phyloP scores from a whole-genome alignment of 306 rosid genomes.

The Erythrophleum fordii region DNA sequence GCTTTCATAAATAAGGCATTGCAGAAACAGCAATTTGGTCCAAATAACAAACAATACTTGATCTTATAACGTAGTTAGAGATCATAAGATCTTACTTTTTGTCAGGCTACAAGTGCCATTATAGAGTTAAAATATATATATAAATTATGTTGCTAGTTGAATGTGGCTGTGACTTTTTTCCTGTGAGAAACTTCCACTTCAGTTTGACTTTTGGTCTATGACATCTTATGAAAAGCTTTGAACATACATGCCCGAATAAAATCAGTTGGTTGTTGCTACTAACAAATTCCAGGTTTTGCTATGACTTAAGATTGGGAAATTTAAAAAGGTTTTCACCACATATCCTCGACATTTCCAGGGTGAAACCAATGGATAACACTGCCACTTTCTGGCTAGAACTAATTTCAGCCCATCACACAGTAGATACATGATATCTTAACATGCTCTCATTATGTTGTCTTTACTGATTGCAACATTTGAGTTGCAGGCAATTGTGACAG shows the following conservation, averaged over 20 bases:
- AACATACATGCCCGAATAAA: slow-evolving; percentile 26
- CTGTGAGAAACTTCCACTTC: neutral
- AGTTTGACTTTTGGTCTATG: slow-evolving; percentile 24
- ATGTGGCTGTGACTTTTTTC: neutral
- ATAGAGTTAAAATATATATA: slow-evolving; percentile 1
- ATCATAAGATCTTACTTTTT: neutral
- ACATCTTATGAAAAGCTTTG: slow-evolving; percentile 25
- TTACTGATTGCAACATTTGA: slow-evolving; percentile 42
- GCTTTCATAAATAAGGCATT: slow-evolving; percentile 5
- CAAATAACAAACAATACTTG: slow-evolving; percentile 1
- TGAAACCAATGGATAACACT: slow-evolving; percentile 16
- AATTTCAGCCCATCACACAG: slow-evolving; percentile 30
- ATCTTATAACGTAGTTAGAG: slow-evolving; percentile 5
- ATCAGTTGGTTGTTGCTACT: slow-evolving; percentile 2
- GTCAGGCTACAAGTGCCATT: neutral
- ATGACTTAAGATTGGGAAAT: slow-evolving; percentile 3
- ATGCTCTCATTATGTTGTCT: slow-evolving; percentile 30
- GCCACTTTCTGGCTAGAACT: neutral
- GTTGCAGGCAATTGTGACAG: slow-evolving; percentile 84
- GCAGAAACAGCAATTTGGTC: slow-evolving; percentile 26
- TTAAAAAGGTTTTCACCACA: neutral
- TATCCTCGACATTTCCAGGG: neutral
- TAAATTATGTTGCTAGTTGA: slow-evolving; percentile 16
- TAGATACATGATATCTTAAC: slow-evolving; percentile 9
- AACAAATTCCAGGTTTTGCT: slow-evolving; percentile 15